Conservation (phyloP, 179 eudicot genomes). For the Beta macrorhiza region DNA sequence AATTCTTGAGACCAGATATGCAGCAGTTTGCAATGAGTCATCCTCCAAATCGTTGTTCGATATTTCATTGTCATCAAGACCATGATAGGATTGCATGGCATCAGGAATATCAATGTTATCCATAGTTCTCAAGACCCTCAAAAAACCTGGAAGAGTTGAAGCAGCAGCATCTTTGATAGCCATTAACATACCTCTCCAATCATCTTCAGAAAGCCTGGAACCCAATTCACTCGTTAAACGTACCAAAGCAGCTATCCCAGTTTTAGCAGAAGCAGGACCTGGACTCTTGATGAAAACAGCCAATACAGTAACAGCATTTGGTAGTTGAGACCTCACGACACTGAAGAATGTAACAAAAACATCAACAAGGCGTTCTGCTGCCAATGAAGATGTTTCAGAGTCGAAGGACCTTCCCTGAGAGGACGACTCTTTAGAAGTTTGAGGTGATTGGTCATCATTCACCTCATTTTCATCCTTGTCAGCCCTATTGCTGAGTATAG, state of each 20-base stretch:
- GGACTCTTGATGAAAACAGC: slow-evolving; percentile 58
- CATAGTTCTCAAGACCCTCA: slow-evolving; percentile 66
- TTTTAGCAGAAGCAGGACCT: slow-evolving; percentile 66
- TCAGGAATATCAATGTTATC: slow-evolving; percentile 61
- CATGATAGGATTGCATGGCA: slow-evolving; percentile 37
- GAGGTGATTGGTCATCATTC: slow-evolving; percentile 36
- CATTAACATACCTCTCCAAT: slow-evolving; percentile 73
- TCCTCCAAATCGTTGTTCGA: slow-evolving; percentile 54
- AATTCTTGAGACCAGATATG: slow-evolving; percentile 82
- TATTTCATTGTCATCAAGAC: slow-evolving; percentile 50
- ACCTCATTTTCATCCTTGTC: slow-evolving; percentile 40
- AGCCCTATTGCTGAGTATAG: slow-evolving; percentile 52
- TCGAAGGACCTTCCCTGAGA: slow-evolving; percentile 57
- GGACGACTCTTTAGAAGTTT: slow-evolving; percentile 33
- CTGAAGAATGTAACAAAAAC: slow-evolving; percentile 61
- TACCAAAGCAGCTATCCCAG: slow-evolving; percentile 73
- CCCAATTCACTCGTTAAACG: slow-evolving; percentile 72
- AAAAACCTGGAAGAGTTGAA: slow-evolving; percentile 60
- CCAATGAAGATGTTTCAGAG: slow-evolving; percentile 69
- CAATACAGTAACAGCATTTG: slow-evolving; percentile 56
- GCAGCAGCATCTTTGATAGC: slow-evolving; percentile 72
- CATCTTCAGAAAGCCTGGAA: slow-evolving; percentile 64
- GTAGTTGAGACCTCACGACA: slow-evolving; percentile 60
- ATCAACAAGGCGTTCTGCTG: slow-evolving; percentile 77
- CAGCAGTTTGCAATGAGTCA: slow-evolving; percentile 72